Conservation (phyloP, 345 rosid species). For the Linum usitatissimum region DNA sequence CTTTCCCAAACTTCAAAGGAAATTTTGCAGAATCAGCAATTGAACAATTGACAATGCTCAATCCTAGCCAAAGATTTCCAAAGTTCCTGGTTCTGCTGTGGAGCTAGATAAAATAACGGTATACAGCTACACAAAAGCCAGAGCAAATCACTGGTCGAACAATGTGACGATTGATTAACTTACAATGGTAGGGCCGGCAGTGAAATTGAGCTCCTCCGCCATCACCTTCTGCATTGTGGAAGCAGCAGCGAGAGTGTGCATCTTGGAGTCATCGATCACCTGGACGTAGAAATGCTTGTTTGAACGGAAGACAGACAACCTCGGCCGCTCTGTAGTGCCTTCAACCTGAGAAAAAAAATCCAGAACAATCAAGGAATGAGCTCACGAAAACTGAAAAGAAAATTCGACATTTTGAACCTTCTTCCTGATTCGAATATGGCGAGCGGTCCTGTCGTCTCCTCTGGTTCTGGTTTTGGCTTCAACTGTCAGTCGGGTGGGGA, state of each 20-base stretch:
- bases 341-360: slow-evolving; percentile 33
- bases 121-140: background rate
- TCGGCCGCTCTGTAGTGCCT: slow-evolving; percentile 83
- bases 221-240: slow-evolving; percentile 74
- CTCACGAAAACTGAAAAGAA: background rate
- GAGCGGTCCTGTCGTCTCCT: slow-evolving; percentile 63
- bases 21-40: too few relatives aligned
- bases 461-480: slow-evolving; percentile 61
- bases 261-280: slow-evolving; percentile 93
- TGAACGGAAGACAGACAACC: slow-evolving; percentile 71
- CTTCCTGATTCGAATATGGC: slow-evolving; percentile 84
- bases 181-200: slow-evolving; percentile 73
- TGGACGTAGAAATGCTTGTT: slow-evolving; percentile 87
- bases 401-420: slow-evolving; percentile 33
- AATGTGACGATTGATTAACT: slow-evolving; percentile 21
- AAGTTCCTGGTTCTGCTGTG: background rate
- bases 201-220: slow-evolving; percentile 49
- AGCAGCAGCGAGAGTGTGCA: slow-evolving; percentile 91
- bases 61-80: background rate
- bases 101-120: too few relatives aligned
- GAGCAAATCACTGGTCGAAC: background rate
- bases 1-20: too few relatives aligned
- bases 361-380: background rate
- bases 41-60: background rate
- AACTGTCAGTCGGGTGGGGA: slow-evolving; percentile 12